Base-by-base conservation (phyloP, 352 stramenopile species). In the Phytophthora podocarpi region DNA sequence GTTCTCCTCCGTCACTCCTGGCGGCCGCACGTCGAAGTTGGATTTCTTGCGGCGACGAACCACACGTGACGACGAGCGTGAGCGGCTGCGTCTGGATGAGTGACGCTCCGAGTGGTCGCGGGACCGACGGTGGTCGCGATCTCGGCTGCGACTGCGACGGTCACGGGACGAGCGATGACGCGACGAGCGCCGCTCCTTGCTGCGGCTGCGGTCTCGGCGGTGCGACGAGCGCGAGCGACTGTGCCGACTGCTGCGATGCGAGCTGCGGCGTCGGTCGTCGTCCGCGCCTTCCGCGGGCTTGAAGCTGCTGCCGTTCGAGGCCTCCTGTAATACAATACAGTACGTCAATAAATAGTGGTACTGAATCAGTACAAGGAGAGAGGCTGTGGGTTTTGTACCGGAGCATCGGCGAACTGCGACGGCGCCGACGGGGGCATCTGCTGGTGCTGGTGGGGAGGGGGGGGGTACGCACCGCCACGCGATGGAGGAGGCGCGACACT, bases 1-100 rank as follows among this genome's bases (percentile, higher is more conserved):
- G 45, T 91, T 95, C 50, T 95, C 83, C 13, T 93, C 80, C 10
- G 83, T 95, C 7, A 95, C 85, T 27, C 85, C 85, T 3, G 85
- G 82, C 37, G 85, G 85, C 2, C 78, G 75, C 64, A 95, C 82
- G 58, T 95, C 85, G 69, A 95, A 95, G 59, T 90, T 91, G 66
- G 74, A 88, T 76, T 91, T 89, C 59, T 87, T 85, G 45, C 80
- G 72, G 40, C 78, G 76, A 30, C 79, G 77, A 15, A 85, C 73
- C 16, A 85, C 60, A 32, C 62, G 70, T 30, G 77, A 72, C 43
- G 70, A 67, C 34, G 80, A 88, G 28, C 66, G 64, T 21, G 70
- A 77, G 48, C 80, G 74, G 42, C 65, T 77, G 59, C 78, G 74
- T 55, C 54, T 61, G 23, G 72, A 66, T 35, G 70, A 65, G 60